These are phyloP conservation scores for Amoebophrya sp. DNA, from an alignment of 169 alveolate genomes.

Conservation along the genomic window DNA sequence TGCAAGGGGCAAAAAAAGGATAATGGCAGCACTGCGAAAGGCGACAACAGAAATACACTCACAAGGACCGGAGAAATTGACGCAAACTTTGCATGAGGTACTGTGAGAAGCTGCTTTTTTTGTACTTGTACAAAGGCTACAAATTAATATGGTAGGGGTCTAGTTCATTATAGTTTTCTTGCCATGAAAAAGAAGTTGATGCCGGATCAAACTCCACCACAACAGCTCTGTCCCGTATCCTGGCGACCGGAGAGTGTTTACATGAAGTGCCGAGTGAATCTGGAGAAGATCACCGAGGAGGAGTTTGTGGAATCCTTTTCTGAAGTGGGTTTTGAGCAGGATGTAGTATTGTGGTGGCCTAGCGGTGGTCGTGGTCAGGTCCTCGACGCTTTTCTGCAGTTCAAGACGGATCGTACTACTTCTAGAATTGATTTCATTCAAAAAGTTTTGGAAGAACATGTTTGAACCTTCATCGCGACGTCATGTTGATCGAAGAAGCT, in stretches of 20 bases:
- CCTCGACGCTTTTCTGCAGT: not conserved
- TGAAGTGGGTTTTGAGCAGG: not conserved
- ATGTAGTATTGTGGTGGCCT: not conserved
- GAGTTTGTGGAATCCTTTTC: not conserved
- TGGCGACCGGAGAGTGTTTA: not conserved
- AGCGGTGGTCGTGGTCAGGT: not conserved
- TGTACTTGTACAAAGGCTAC: too few species aligned
- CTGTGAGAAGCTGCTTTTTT: too few species aligned
- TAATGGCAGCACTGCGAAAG: not conserved
- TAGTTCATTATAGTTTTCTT: too few species aligned
- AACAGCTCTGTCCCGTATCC: not conserved
- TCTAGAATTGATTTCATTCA: too few species aligned
- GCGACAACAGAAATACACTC: not conserved
- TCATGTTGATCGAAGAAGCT: too few species aligned
- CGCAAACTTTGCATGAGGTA: not conserved
- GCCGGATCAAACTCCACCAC: not conserved
- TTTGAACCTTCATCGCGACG: too few species aligned
- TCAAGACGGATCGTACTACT: not conserved
- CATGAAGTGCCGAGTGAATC: slow-evolving; percentile 9
- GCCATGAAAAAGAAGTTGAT: not conserved
- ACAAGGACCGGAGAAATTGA: not conserved
- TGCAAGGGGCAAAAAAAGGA: not conserved
- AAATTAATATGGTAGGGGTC: too few species aligned
- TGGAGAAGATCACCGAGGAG: not conserved
- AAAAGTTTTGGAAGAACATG: too few species aligned